Base-by-base conservation (phyloP, 2,329 filamentous ascomycete genomes). In the Penicillium rolfsii region DNA sequence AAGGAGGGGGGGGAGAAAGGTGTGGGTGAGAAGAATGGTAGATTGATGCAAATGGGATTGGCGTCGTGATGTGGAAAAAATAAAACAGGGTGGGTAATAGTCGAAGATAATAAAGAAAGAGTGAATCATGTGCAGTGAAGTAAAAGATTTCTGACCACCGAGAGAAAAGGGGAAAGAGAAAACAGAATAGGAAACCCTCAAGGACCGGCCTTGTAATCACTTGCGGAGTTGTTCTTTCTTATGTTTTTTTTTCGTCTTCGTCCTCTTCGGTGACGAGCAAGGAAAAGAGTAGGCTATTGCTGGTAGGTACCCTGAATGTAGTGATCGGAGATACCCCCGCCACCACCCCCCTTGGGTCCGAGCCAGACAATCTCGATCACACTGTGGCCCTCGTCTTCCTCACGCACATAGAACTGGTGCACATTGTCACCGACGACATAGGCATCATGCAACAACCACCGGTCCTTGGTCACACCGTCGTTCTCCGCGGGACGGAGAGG, bases 351-450 rank as follows among this genome's bases (percentile, higher is more conserved):
- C 67, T 75, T 73, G 57, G 76, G 73, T 40, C 76, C 76, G 55
- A 80, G 73, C 77, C 77, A 80, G 38, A 80, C 77, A 24, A 80
- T 71, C 62, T 80, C 77, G 59, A 80, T 79, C 40, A 79, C 67
- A 57, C 76, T 78, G 70, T 77, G 77, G 59, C 71, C 73, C 46
- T 77, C 73, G 60, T 74, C 71, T 62, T 76, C 74, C 62, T 79
- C 76, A 43, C 75, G 73, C 40, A 74, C 70, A 61, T 80, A 80
- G 64, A 76, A 74, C 58, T 79, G 77, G 65, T 80, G 77, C 12
- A 80, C 77, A 57, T 79, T 78, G 46, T 78, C 73, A 30, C 77
- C 77, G 57, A 79, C 71, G 8, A 79, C 69, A 28, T 70, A 73
- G 11, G 77, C 70, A 24, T 79, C 76, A 33, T 68, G 67, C 53